Percentiles rank a stretch among this genome's conserved stretches.
phyloP scores from a whole-genome alignment of 2,329 filamentous ascomycete species.

The Grosmannia penicillata region DNA sequence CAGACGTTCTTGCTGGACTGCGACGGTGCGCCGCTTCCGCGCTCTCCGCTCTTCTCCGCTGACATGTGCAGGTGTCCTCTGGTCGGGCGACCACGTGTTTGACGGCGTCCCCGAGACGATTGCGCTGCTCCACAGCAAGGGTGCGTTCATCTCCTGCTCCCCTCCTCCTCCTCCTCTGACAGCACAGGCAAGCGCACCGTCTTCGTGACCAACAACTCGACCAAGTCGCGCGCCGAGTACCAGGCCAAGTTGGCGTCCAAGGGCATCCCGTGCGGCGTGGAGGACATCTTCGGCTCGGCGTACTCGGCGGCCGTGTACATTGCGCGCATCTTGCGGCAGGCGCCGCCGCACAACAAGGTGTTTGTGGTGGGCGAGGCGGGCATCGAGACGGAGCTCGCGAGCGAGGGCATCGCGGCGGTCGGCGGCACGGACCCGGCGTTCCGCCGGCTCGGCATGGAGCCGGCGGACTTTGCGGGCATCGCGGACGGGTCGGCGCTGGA shows the following conservation, averaged over 20 bases:
- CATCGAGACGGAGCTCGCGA: slow-evolving; percentile 74
- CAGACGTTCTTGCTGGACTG: slow-evolving; percentile 93
- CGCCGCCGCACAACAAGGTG: slow-evolving; percentile 73
- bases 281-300: slow-evolving; percentile 91
- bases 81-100: slow-evolving; percentile 88
- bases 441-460: slow-evolving; percentile 56
- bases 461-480: slow-evolving; percentile 66
- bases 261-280: slow-evolving; percentile 63
- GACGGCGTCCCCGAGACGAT: slow-evolving; percentile 75
- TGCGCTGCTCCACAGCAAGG: slow-evolving; percentile 65
- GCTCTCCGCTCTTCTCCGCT: not conserved
- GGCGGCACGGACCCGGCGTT: slow-evolving; percentile 74
- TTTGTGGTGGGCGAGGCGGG: slow-evolving; percentile 86
- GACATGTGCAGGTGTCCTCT: slow-evolving; percentile 64
- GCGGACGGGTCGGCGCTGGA: slow-evolving; percentile 66
- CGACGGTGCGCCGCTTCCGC: slow-evolving; percentile 51
- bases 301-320: slow-evolving; percentile 97
- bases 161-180: not conserved
- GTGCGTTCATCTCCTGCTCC: slow-evolving; percentile 26
- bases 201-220: slow-evolving; percentile 98
- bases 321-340: slow-evolving; percentile 72
- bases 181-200: slow-evolving; percentile 69
- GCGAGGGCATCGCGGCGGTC: slow-evolving; percentile 65
- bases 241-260: slow-evolving; percentile 75
- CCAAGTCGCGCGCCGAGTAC: slow-evolving; percentile 87